Percentiles rank a stretch among this genome's conserved stretches.
Evolutionary conservation across 768 basidiomycete genomes (phyloP).

Genomic region (Mycena rosella): DNA sequence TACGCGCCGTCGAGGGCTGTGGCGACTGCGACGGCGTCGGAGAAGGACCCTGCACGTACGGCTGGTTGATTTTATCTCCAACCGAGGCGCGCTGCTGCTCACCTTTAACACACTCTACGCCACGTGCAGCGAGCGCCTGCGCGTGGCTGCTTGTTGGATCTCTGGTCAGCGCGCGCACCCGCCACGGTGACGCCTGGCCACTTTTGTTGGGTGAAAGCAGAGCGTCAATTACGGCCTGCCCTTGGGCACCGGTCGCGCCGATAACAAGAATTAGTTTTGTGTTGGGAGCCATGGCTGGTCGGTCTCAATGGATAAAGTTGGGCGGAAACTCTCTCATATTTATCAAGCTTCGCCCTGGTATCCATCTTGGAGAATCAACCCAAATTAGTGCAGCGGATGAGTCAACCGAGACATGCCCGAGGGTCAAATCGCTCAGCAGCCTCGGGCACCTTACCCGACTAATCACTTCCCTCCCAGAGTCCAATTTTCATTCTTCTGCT

Average conservation of each 20-base stretch:
- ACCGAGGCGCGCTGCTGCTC: too few species aligned
- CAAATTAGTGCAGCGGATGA: too few species aligned
- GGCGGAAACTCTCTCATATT: too few species aligned
- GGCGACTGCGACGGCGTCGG: constrained; percentile 45
- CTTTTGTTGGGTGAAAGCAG: constrained; percentile 42
- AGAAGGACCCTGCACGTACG: constrained; percentile 47
- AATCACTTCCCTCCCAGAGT: too few species aligned
- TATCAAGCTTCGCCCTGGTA: too few species aligned
- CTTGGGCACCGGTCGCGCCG: constrained; percentile 62
- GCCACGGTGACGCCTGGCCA: constrained; percentile 53
- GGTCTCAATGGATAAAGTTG: too few species aligned
- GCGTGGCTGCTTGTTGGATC: constrained; percentile 49
- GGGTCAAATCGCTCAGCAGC: too few species aligned
- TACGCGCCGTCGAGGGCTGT: constrained; percentile 51
- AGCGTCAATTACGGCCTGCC: constrained; percentile 52
- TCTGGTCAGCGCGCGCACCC: constrained; percentile 57
- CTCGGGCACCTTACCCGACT: too few species aligned
- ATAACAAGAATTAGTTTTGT: constrained; percentile 57
- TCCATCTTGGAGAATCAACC: too few species aligned
- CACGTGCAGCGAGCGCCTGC: constrained; percentile 47
- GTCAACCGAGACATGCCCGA: too few species aligned
- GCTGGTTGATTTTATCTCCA: background rate
- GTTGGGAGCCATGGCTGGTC: constrained; percentile 6
- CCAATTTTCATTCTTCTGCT: too few species aligned
- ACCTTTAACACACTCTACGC: constrained; percentile 57